Evolutionary conservation across 2,329 filamentous ascomycete species (phyloP).

Genomic region (Didymella glomerata): DNA sequence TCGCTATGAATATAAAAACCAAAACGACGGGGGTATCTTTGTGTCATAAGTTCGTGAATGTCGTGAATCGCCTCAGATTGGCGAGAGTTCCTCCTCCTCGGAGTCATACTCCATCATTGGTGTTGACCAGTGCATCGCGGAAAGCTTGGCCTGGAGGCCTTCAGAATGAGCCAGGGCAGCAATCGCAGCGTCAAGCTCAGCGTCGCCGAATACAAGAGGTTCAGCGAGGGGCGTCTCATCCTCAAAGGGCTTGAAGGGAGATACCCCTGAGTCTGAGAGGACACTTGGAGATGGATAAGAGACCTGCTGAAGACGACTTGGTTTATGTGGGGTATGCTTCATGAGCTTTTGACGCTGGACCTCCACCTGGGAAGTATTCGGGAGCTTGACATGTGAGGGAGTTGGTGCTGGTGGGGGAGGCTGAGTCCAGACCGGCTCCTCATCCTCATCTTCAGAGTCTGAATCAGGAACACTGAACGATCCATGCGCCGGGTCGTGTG

Average conservation of each 20-base stretch:
- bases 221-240: constrained; percentile 33
- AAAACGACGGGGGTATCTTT: constrained; percentile 18
- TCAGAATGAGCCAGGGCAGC: constrained; percentile 20
- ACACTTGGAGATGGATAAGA: constrained; percentile 46
- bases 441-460: constrained; percentile 35
- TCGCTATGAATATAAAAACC: not conserved
- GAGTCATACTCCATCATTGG: constrained; percentile 34
- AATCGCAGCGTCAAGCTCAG: constrained; percentile 25
- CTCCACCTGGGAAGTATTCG: constrained; percentile 25
- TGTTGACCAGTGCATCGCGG: constrained; percentile 26
- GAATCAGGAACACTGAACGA: constrained; percentile 28
- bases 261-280: constrained; percentile 39
- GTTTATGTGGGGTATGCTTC: constrained; percentile 48
- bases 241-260: constrained; percentile 25
- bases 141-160: constrained; percentile 24
- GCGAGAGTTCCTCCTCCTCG: constrained; percentile 34
- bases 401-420: constrained; percentile 48
- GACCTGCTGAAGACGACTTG: constrained; percentile 45
- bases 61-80: constrained; percentile 11
- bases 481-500: constrained; percentile 24
- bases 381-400: constrained; percentile 45
- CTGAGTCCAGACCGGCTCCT: constrained; percentile 47
- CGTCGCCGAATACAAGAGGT: constrained; percentile 30
- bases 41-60: constrained; percentile 12
- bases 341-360: constrained; percentile 40